Percentiles rank a stretch among this genome's conserved stretches.
Conservation (phyloP, 257 asterid genomes). For the Jaltomata sinuosa region DNA sequence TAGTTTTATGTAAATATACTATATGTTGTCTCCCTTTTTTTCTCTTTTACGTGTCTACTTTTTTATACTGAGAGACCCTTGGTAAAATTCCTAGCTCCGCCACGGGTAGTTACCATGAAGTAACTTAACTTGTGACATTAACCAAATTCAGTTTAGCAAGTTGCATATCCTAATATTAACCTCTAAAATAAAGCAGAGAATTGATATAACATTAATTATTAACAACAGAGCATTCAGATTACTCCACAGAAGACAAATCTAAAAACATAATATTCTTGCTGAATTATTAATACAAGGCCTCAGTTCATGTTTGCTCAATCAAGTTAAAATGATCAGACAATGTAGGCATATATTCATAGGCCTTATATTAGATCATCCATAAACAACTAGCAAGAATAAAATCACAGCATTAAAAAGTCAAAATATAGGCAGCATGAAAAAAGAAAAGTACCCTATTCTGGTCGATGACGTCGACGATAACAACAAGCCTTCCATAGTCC, state of each 20-base stretch:
- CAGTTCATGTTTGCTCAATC: not conserved
- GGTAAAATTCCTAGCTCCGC: no score
- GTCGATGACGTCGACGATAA: constrained; percentile 82
- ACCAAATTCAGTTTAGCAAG: no score
- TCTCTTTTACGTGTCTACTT: no score
- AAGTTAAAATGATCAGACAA: not conserved
- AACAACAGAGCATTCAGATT: not conserved
- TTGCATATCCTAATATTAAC: no score
- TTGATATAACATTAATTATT: not conserved
- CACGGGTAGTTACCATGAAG: no score
- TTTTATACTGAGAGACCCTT: no score
- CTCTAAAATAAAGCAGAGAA: not conserved
- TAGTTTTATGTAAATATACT: no score
- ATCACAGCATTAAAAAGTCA: not conserved
- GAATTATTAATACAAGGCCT: not conserved
- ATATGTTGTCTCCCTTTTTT: no score
- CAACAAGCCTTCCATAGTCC: constrained; percentile 84
- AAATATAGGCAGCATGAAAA: not conserved
- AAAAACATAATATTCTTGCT: not conserved
- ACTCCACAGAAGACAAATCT: not conserved
- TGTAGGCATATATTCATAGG: not conserved
- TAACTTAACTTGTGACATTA: no score
- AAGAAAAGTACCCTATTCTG: constrained; percentile 54
- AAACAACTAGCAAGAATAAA: not conserved
- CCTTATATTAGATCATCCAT: not conserved